Evolutionary conservation across 73 alveolate species (phyloP).

Genomic region (Blepharisma japonicum): DNA sequence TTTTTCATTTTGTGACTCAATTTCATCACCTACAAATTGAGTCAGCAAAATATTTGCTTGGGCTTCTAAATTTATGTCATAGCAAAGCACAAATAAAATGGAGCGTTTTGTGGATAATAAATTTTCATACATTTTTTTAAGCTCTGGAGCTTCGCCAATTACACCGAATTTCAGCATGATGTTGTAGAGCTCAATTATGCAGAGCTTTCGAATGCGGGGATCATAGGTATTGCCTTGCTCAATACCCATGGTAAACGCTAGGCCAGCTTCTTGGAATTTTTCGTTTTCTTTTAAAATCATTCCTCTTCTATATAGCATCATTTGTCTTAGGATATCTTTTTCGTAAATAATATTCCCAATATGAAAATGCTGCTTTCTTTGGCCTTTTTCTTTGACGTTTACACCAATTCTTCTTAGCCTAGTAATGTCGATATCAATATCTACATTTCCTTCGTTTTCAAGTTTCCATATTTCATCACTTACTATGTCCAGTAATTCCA

Average conservation of each 20-base stretch:
- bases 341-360: neutral
- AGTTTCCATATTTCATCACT: slow-evolving; percentile 15
- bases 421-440: slow-evolving; percentile 14
- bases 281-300: slow-evolving; percentile 12
- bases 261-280: slow-evolving; percentile 15
- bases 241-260: slow-evolving; percentile 9
- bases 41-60: neutral
- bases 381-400: neutral
- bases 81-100: slow-evolving; percentile 13
- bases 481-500: neutral
- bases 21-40: slow-evolving; percentile 8
- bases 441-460: neutral
- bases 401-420: slow-evolving; percentile 5
- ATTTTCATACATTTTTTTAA: neutral
- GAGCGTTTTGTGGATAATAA: neutral
- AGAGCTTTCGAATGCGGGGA: neutral
- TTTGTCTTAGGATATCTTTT: slow-evolving; percentile 13
- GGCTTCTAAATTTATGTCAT: neutral
- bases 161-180: neutral
- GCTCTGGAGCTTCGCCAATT: neutral
- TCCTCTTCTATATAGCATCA: slow-evolving; percentile 1
- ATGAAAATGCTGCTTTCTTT: slow-evolving; percentile 8
- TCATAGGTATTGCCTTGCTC: slow-evolving; percentile 27
- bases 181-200: neutral
- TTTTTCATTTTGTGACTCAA: slow-evolving; percentile 25